Percentiles rank a stretch among this genome's conserved stretches.
These are phyloP conservation scores for Thalassiosira oceanica DNA, from an alignment of 352 stramenopile genomes.

Conservation along the genomic window DNA sequence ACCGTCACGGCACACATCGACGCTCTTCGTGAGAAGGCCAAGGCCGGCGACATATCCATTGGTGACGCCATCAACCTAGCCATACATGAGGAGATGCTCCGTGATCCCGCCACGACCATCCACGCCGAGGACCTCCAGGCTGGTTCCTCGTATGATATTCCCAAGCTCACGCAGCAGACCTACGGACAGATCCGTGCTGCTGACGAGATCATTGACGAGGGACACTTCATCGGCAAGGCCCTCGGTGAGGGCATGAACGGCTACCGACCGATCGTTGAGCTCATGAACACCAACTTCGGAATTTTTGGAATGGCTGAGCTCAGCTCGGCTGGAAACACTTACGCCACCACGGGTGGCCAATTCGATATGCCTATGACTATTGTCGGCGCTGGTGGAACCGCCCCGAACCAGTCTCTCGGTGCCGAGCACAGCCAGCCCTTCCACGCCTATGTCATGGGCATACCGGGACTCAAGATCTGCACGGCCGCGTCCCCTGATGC, in stretches of 20 bases:
- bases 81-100: conserved; percentile 89
- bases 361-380: conserved; percentile 90
- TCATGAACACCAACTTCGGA: conserved; percentile 92
- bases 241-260: conserved; percentile 88
- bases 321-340: conserved; percentile 85
- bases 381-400: conserved; percentile 86
- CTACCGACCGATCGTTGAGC: conserved; percentile 87
- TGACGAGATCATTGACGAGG: conserved; percentile 91
- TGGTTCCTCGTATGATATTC: conserved; percentile 88
- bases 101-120: conserved; percentile 86
- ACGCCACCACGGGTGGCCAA: conserved; percentile 84
- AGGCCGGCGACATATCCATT: conserved; percentile 84
- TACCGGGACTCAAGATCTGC: conserved; percentile 88
- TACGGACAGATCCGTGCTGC: conserved; percentile 83
- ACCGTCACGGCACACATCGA: conserved; percentile 75
- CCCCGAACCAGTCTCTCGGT: conserved; percentile 86
- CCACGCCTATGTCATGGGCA: conserved; percentile 89
- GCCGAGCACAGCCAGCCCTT: conserved; percentile 88
- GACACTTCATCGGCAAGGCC: conserved; percentile 89
- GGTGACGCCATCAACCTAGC: conserved; percentile 88
- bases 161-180: conserved; percentile 87
- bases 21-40: conserved; percentile 69
- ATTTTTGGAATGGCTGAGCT: conserved; percentile 89
- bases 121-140: conserved; percentile 88
- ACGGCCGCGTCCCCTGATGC: conserved; percentile 84